Percentiles rank a stretch among this genome's conserved stretches.
phyloP scores from a whole-genome alignment of 1,139 yeast species.

The Debaryomyces fabryi region DNA sequence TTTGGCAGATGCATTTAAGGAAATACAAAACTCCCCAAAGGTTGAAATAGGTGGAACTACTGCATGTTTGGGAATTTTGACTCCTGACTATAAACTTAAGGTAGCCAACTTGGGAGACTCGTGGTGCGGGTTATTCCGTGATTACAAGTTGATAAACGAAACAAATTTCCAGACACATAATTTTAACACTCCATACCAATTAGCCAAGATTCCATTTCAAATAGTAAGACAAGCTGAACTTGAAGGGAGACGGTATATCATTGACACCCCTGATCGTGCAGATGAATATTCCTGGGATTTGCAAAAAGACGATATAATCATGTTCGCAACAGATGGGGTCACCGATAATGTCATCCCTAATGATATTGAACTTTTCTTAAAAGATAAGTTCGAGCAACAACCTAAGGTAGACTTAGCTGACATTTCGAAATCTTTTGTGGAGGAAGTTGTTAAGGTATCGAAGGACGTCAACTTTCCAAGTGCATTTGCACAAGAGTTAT shows the following conservation, averaged over 20 bases:
- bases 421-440: slow-evolving; percentile 62
- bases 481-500: slow-evolving; percentile 83
- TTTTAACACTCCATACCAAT: slow-evolving; percentile 90
- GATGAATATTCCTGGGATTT: slow-evolving; percentile 55
- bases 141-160: slow-evolving; percentile 61
- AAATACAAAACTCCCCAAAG: slow-evolving; percentile 53
- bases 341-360: slow-evolving; percentile 79
- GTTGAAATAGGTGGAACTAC: slow-evolving; percentile 97
- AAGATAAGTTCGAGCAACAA: slow-evolving; percentile 41
- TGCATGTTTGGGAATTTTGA: slow-evolving; percentile 79
- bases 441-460: slow-evolving; percentile 68
- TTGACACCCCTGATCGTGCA: slow-evolving; percentile 55
- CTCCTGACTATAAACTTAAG: slow-evolving; percentile 50
- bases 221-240: slow-evolving; percentile 57
- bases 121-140: slow-evolving; percentile 86
- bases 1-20: slow-evolving; percentile 56
- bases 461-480: slow-evolving; percentile 75
- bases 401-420: slow-evolving; percentile 28
- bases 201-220: slow-evolving; percentile 78
- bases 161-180: slow-evolving; percentile 83
- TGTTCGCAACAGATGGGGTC: slow-evolving; percentile 93
- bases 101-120: slow-evolving; percentile 93
- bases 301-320: slow-evolving; percentile 68
- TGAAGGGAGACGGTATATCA: slow-evolving; percentile 62
- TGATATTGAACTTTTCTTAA: slow-evolving; percentile 67